These are phyloP conservation scores for Salicornia ramosissima DNA, from an alignment of 148 eudicot species.

Conservation along the genomic window DNA sequence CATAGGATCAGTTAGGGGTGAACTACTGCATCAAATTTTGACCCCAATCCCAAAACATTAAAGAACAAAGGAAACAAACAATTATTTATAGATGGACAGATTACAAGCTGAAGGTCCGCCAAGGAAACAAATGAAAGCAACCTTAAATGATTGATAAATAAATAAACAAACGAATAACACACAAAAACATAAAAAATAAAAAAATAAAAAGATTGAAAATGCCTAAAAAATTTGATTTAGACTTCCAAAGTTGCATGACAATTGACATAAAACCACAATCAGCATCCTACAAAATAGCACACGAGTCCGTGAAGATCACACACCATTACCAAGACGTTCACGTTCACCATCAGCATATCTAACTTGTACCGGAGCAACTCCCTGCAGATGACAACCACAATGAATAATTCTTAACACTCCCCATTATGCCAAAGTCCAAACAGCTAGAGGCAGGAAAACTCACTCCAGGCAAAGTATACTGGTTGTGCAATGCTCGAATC, in stretches of 20 bases:
- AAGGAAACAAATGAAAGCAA: neutral
- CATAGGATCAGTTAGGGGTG: too few relatives aligned
- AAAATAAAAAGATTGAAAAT: too few relatives aligned
- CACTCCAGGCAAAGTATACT: conserved; percentile 84
- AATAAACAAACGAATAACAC: too few relatives aligned
- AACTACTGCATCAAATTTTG: too few relatives aligned
- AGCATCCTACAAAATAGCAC: neutral
- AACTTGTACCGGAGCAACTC: conserved; percentile 87
- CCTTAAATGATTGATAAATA: too few relatives aligned
- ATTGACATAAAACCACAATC: neutral
- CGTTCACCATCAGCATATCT: conserved; percentile 99
- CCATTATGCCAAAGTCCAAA: conserved; percentile 6
- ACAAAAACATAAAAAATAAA: too few relatives aligned
- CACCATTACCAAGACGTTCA: conserved; percentile 77
- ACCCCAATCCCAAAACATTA: neutral
- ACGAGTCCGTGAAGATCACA: conserved; percentile 12
- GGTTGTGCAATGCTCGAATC: conserved; percentile 81
- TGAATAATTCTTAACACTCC: neutral
- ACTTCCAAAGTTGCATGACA: neutral
- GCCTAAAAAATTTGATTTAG: too few relatives aligned
- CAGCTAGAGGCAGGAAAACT: conserved; percentile 21
- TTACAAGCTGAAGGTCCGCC: neutral
- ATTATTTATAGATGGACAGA: neutral
- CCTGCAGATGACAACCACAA: conserved; percentile 42
- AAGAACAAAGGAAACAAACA: neutral